These are phyloP conservation scores for Linum usitatissimum DNA, from an alignment of 345 rosid genomes.

Conservation along the genomic window DNA sequence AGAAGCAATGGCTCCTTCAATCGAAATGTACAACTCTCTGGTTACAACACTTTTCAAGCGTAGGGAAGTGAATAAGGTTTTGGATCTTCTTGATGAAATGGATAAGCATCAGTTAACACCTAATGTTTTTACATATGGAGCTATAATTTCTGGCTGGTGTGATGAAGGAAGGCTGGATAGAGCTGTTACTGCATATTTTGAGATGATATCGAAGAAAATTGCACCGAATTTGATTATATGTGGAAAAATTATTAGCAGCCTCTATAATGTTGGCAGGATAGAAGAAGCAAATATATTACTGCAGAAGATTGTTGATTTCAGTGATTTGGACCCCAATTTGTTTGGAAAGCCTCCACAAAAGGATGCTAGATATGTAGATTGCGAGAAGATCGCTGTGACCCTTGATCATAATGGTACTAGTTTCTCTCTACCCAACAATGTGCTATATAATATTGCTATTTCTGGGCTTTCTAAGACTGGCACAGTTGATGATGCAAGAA, in stretches of 20 bases:
- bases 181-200: conserved; percentile 42
- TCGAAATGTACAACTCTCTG: conserved; percentile 59
- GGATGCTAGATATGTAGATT: conserved; percentile 18
- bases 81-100: conserved; percentile 42
- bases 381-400: conserved; percentile 37
- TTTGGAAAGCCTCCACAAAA: conserved; percentile 21
- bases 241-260: conserved; percentile 54
- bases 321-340: conserved; percentile 24
- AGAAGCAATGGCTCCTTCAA: conserved; percentile 35
- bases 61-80: conserved; percentile 26
- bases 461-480: conserved; percentile 66
- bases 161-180: conserved; percentile 48
- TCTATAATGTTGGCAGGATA: conserved; percentile 41
- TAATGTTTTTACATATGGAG: conserved; percentile 45
- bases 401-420: conserved; percentile 28
- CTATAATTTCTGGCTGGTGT: conserved; percentile 59
- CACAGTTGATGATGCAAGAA: conserved; percentile 44
- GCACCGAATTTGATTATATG: conserved; percentile 42
- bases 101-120: conserved; percentile 30
- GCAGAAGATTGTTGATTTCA: conserved; percentile 44
- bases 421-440: conserved; percentile 37
- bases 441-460: conserved; percentile 56
- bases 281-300: conserved; percentile 59
- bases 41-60: conserved; percentile 42
- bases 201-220: conserved; percentile 55